phyloP scores from a whole-genome alignment of 495 filamentous ascomycete genomes.

The Cladorrhinum samala region DNA sequence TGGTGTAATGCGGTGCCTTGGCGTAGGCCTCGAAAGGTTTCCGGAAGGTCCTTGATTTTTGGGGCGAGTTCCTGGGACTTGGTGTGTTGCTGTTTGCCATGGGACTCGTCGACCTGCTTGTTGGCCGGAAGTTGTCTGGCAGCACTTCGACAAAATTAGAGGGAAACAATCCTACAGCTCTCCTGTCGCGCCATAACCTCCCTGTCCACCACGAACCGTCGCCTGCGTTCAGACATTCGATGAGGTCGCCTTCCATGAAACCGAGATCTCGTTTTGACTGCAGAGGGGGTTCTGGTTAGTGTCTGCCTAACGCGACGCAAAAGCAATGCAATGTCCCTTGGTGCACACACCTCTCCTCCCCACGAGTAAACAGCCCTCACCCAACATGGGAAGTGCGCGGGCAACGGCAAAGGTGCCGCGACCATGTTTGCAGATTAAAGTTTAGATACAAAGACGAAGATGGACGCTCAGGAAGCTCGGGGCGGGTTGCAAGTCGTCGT shows the following conservation, averaged over 20 bases:
- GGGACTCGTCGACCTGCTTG: slow-evolving; percentile 71
- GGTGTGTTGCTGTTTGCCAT: slow-evolving; percentile 49
- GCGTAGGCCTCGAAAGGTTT: slow-evolving; percentile 67
- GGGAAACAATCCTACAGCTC: slow-evolving; percentile 85
- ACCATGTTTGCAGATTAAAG: slow-evolving; percentile 31
- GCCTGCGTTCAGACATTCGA: slow-evolving; percentile 95
- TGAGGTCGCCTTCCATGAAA: slow-evolving; percentile 94
- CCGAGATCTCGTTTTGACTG: slow-evolving; percentile 87
- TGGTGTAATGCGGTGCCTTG: slow-evolving; percentile 49
- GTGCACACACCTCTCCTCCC: slow-evolving; percentile 84
- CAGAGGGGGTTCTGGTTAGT: too few species aligned
- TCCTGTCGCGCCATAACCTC: slow-evolving; percentile 73
- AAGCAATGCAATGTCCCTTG: too few species aligned
- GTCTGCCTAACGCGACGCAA: too few species aligned
- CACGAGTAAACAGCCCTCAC: slow-evolving; percentile 92
- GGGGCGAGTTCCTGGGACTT: slow-evolving; percentile 44
- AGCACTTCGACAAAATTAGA: slow-evolving; percentile 96
- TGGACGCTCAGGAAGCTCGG: not conserved
- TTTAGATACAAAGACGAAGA: not conserved
- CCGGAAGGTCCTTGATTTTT: slow-evolving; percentile 60
- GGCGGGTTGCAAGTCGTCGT: not conserved
- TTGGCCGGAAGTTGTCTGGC: slow-evolving; percentile 73
- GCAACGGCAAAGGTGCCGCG: slow-evolving; percentile 58
- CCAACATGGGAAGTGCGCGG: slow-evolving; percentile 91
- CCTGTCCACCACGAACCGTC: slow-evolving; percentile 99